phyloP scores from a whole-genome alignment of 768 basidiomycete species.

The Collybia sordida region DNA sequence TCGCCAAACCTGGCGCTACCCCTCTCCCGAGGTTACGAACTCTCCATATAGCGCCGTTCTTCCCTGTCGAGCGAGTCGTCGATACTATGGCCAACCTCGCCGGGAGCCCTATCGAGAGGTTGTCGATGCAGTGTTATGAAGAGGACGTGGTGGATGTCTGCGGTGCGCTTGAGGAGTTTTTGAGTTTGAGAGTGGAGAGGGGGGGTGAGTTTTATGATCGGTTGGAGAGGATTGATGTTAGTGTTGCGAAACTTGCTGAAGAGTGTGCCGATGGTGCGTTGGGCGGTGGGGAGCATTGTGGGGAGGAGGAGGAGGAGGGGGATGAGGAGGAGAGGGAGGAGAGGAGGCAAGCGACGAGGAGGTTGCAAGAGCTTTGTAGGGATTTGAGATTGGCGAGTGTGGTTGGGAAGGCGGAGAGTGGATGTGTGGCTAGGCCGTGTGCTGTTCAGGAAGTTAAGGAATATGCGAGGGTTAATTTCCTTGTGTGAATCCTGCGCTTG shows the following conservation, averaged over 20 bases:
- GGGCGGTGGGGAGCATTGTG: conserved; percentile 12
- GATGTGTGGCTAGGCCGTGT: too few relatives aligned
- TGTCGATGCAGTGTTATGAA: conserved; percentile 59
- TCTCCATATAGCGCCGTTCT: conserved; percentile 60
- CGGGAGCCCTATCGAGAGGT: conserved; percentile 56
- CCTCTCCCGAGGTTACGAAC: conserved; percentile 52
- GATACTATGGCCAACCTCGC: conserved; percentile 59
- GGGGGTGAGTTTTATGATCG: conserved; percentile 50
- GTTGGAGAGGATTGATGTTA: conserved; percentile 48
- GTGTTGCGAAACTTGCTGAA: conserved; percentile 36
- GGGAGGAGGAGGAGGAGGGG: conserved; percentile 13
- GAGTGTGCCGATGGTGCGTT: conserved; percentile 32
- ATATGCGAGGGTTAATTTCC: too few relatives aligned
- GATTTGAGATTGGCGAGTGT: conserved; percentile 43
- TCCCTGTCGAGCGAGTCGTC: conserved; percentile 59
- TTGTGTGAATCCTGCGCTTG: background rate
- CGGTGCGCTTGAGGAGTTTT: conserved; percentile 53
- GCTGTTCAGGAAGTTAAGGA: too few relatives aligned
- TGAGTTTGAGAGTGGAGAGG: conserved; percentile 49
- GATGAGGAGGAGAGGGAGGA: conserved; percentile 38
- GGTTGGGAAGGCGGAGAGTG: conserved; percentile 25
- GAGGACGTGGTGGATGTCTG: conserved; percentile 67
- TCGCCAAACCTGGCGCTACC: conserved; percentile 41
- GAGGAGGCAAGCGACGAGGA: conserved; percentile 36
- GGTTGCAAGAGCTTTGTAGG: conserved; percentile 48